Conservation (phyloP, 2,329 filamentous ascomycete species). For the Cercospora sojina region DNA sequence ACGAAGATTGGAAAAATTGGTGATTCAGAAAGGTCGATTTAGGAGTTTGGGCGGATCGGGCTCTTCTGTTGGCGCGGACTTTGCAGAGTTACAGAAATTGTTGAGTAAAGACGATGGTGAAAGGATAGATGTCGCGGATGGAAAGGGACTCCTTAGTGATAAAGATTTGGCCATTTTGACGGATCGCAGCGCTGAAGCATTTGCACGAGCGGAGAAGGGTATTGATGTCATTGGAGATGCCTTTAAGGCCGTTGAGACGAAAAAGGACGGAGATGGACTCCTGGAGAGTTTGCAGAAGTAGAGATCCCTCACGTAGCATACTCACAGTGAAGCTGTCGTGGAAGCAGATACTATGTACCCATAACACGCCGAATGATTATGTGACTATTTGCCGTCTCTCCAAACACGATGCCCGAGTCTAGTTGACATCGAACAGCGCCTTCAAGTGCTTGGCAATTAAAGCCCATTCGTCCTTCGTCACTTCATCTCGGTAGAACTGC, state of each 20-base stretch:
- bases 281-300: conserved; percentile 51
- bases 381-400: neutral
- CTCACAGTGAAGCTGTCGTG: conserved; percentile 5
- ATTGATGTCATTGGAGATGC: conserved; percentile 64
- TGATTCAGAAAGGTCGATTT: conserved; percentile 92
- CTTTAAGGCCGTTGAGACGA: conserved; percentile 68
- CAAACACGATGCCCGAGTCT: neutral
- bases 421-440: conserved; percentile 75
- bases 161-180: conserved; percentile 75
- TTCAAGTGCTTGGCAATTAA: conserved; percentile 89
- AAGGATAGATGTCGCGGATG: conserved; percentile 57
- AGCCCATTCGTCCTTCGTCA: conserved; percentile 89
- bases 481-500: conserved; percentile 87
- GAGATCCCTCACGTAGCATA: neutral
- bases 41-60: conserved; percentile 44
- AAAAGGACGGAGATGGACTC: conserved; percentile 51
- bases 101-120: conserved; percentile 65
- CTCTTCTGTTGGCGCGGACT: conserved; percentile 40
- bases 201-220: conserved; percentile 73
- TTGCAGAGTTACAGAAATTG: conserved; percentile 50
- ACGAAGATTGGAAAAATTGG: conserved; percentile 84
- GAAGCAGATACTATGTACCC: neutral
- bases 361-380: conserved; percentile 1
- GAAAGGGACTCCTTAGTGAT: conserved; percentile 68
- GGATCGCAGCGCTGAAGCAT: conserved; percentile 69